Conservation (phyloP, 2,329 filamentous ascomycete genomes). For the Fusarium gaditjirri region DNA sequence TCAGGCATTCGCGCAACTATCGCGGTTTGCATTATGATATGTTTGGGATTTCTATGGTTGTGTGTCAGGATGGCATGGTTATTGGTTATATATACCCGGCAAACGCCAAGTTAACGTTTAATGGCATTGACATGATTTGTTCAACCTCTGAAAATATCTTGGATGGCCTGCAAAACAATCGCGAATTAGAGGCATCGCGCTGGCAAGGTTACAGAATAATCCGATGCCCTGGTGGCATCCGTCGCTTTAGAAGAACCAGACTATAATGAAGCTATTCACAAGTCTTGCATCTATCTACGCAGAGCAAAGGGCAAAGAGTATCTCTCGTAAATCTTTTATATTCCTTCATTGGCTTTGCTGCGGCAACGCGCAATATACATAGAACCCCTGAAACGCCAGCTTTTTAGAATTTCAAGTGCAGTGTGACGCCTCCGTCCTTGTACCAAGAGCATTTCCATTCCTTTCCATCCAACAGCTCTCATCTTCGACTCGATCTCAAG, state of each 20-base stretch:
- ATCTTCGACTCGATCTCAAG: background rate
- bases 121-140: conserved; percentile 31
- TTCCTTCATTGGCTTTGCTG: conserved; percentile 43
- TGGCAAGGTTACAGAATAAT: background rate
- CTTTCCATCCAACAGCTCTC: conserved; percentile 22
- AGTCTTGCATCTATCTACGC: background rate
- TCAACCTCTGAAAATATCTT: background rate
- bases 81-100: conserved; percentile 46
- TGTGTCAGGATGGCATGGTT: conserved; percentile 32
- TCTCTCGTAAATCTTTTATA: conserved; percentile 11
- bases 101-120: conserved; percentile 45
- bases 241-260: background rate
- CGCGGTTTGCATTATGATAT: conserved; percentile 15
- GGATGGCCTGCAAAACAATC: background rate
- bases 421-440: conserved; percentile 45
- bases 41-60: conserved; percentile 18
- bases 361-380: conserved; percentile 44
- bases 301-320: background rate
- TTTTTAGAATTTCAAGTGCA: conserved; percentile 46
- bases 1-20: background rate
- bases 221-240: too few relatives aligned
- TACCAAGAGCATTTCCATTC: conserved; percentile 31
- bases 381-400: conserved; percentile 47
- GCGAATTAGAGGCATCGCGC: background rate
- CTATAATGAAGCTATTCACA: background rate